Evolutionary conservation across 176 grass and related monocot species (phyloP), one percentile per base, ranked within the genome.

Genomic region (Oryza nivara): DNA sequence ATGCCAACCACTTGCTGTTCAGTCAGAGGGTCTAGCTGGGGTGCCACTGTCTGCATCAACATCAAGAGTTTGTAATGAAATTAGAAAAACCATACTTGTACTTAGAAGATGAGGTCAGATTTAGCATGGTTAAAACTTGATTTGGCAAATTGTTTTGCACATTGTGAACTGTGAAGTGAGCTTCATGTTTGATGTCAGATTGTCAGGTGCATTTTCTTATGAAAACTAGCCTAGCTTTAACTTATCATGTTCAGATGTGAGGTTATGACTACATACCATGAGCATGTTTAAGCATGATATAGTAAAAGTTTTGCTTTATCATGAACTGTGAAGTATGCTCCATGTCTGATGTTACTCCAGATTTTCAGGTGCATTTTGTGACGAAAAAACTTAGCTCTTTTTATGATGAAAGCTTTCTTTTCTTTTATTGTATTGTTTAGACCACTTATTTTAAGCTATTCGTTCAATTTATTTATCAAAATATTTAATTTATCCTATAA

Each of bases 1-100:
- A 98, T 92, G 82, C 89, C 93, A 41, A 90, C 61, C 36, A 94
- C n/a, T 75, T 98, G 93, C 40, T 98, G 93, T 46, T 98, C 93
- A 32, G 96, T 98, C 75, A 95, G 47, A 28, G 93, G 93, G 83
- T 98, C 93, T 58, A 98, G 78, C 71, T 91, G 91, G 48, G 92
- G 86, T 19, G 91, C 35, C 65, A 97, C 22, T 75, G 93, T 91
- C 93, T 95, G 83, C 64, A 49, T 13, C 49, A 80, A 46, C 52
- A 83, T 35, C 32, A 63, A 51, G 70, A 51, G 23, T 20, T 82
- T 65, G n/a, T 61, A 46, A n/a, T 72, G 34, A 51, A 15, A 73
- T 84, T 77, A 61, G 38, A 73, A 80, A 72, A 73, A 3, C n/a
- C 16, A 67, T 54, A 74, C 16, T 38, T 81, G 22, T 44, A 68